These are phyloP conservation scores for Solanum sparsipilum DNA, from an alignment of 257 asterid species.

Conservation along the genomic window DNA sequence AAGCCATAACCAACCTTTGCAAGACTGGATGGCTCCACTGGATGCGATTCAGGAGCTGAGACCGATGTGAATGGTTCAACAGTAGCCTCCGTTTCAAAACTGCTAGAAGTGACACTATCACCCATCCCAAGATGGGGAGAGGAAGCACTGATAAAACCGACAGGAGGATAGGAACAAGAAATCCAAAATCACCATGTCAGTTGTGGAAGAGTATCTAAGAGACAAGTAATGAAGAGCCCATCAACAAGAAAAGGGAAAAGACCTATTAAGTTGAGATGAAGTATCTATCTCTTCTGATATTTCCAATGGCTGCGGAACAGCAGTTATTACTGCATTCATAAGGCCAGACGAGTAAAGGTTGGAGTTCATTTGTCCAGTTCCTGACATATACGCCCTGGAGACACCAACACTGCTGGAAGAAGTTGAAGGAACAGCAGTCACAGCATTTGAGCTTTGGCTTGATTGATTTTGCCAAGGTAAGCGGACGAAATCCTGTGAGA, in stretches of 20 bases:
- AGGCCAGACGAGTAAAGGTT: constrained; percentile 46
- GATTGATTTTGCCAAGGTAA: constrained; percentile 90
- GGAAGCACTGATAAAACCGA: constrained; percentile 36
- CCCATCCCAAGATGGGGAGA: constrained; percentile 39
- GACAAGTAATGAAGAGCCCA: background rate
- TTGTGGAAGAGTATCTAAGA: background rate
- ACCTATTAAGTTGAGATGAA: constrained; percentile 63
- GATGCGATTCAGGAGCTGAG: constrained; percentile 44
- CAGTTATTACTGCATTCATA: constrained; percentile 41
- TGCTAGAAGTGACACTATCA: constrained; percentile 38
- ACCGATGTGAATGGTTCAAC: constrained; percentile 38
- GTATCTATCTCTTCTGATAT: constrained; percentile 51
- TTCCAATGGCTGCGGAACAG: constrained; percentile 50
- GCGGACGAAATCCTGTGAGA: constrained; percentile 85
- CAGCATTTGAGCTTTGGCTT: constrained; percentile 57
- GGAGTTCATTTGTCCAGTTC: constrained; percentile 49
- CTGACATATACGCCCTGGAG: constrained; percentile 43
- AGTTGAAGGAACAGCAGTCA: constrained; percentile 58
- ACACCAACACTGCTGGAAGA: constrained; percentile 42
- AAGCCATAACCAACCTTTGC: constrained; percentile 43
- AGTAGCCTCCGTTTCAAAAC: constrained; percentile 38
- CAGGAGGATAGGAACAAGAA: background rate
- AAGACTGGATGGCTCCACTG: constrained; percentile 39
- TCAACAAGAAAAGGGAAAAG: background rate
- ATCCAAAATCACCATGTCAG: background rate